Evolutionary conservation across 306 rosid species (phyloP).

Genomic region (Neltuma alba): DNA sequence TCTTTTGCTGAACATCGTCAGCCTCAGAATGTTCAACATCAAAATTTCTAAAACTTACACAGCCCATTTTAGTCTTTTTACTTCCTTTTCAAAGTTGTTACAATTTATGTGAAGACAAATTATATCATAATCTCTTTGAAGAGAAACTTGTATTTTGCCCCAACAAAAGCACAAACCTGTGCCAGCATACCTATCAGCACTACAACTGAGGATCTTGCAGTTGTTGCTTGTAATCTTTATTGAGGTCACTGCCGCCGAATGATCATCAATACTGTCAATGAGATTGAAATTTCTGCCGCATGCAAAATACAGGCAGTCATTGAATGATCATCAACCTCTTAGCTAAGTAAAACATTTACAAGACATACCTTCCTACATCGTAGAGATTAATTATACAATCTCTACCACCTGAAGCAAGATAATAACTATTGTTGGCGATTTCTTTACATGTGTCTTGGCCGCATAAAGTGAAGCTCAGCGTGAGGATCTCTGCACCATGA

Average conservation of each 20-base stretch:
- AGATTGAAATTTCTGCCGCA: constrained; percentile 74
- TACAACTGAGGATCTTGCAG: constrained; percentile 64
- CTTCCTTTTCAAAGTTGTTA: constrained; percentile 12
- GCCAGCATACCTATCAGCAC: constrained; percentile 67
- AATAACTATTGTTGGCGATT: constrained; percentile 37
- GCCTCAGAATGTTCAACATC: constrained; percentile 14
- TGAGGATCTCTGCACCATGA: constrained; percentile 79
- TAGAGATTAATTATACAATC: constrained; percentile 73
- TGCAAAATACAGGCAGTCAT: constrained; percentile 28
- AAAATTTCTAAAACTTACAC: constrained; percentile 17
- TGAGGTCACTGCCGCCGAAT: constrained; percentile 79
- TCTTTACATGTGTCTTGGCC: constrained; percentile 41
- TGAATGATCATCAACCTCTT: constrained; percentile 25
- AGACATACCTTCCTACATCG: constrained; percentile 65
- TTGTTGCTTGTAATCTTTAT: constrained; percentile 53
- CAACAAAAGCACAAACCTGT: neutral
- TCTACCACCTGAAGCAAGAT: constrained; percentile 74
- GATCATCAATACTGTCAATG: constrained; percentile 60
- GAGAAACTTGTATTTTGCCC: neutral
- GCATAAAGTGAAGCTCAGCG: constrained; percentile 62
- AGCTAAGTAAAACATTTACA: constrained; percentile 25
- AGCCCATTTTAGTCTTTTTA: constrained; percentile 4
- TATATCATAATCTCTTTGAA: too few species aligned
- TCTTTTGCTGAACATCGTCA: neutral
- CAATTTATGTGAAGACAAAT: constrained; percentile 18